A percentile compares a stretch with the other conserved stretches of the same genome.
Conservation (phyloP, 768 basidiomycete genomes). For the Mrakia hoshinonis region DNA sequence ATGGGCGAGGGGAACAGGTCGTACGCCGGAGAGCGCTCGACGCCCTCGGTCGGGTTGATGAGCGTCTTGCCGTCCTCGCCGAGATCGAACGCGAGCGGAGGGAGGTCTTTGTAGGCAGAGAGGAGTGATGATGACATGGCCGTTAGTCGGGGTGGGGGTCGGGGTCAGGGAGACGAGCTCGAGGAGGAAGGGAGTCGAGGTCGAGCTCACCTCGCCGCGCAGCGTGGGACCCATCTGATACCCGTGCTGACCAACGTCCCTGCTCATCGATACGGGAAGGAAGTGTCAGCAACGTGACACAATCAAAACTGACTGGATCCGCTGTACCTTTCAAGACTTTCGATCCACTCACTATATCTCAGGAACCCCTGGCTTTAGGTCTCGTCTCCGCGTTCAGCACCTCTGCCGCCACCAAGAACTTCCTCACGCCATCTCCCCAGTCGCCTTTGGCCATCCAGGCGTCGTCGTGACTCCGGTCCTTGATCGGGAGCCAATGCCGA, state of each 20-base stretch:
- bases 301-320: no score
- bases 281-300: no score
- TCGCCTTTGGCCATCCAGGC: conserved; percentile 39
- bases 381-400: neutral
- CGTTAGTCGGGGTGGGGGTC: no score
- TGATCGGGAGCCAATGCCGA: conserved; percentile 37
- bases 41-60: neutral
- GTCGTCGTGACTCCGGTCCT: conserved; percentile 43
- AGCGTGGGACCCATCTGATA: no score
- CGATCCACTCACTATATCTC: no score
- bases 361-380: neutral
- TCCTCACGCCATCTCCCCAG: conserved; percentile 37
- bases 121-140: conserved; percentile 2
- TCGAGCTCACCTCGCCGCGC: no score
- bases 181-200: no score
- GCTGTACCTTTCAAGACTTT: no score
- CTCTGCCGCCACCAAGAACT: conserved; percentile 29
- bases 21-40: neutral
- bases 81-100: conserved; percentile 2
- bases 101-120: neutral
- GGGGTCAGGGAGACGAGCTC: no score
- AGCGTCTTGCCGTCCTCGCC: neutral
- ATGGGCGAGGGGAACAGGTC: neutral
- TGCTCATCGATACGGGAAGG: no score
- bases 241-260: no score